A percentile compares a stretch with the other conserved stretches of the same genome.
These are phyloP conservation scores for Cryptosporidium ubiquitum DNA, from an alignment of 169 alveolate genomes.

Conservation along the genomic window DNA sequence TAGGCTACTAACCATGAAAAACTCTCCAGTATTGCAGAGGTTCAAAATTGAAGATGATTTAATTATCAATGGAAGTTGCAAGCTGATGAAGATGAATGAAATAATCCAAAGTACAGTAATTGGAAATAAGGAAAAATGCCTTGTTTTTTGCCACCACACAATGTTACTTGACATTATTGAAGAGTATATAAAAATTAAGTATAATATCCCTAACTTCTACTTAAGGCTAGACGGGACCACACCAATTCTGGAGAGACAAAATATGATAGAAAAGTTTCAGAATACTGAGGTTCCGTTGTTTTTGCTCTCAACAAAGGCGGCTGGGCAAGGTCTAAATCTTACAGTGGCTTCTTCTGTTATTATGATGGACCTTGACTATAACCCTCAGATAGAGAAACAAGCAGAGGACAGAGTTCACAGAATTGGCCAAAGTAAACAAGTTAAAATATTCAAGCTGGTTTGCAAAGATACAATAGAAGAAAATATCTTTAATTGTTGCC, in stretches of 20 bases:
- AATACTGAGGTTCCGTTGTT: slow-evolving; percentile 87
- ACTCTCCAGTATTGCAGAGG: slow-evolving; percentile 39
- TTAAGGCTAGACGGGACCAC: slow-evolving; percentile 96
- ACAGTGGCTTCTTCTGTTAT: slow-evolving; percentile 98
- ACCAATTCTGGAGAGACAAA: slow-evolving; percentile 92
- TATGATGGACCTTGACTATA: slow-evolving; percentile 94
- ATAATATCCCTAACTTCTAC: slow-evolving; percentile 75
- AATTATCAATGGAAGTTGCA: slow-evolving; percentile 51
- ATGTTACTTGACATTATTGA: slow-evolving; percentile 90
- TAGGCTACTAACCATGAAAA: slow-evolving; percentile 78
- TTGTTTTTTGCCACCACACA: slow-evolving; percentile 93
- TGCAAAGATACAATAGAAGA: slow-evolving; percentile 92
- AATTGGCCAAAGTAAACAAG: slow-evolving; percentile 92
- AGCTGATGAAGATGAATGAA: slow-evolving; percentile 35
- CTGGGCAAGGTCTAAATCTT: slow-evolving; percentile 98
- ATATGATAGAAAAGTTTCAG: slow-evolving; percentile 84
- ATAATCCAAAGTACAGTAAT: slow-evolving; percentile 25
- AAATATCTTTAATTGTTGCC: slow-evolving; percentile 86
- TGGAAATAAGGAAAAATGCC: slow-evolving; percentile 84
- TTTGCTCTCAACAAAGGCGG: slow-evolving; percentile 97
- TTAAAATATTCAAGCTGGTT: slow-evolving; percentile 88
- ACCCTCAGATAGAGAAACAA: slow-evolving; percentile 93
- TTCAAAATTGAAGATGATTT: slow-evolving; percentile 6
- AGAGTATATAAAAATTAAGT: slow-evolving; percentile 82
- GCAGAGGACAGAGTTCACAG: slow-evolving; percentile 95